phyloP scores from a whole-genome alignment of 1,284 basidiomycete species.

The Hemileia vastatrix region DNA sequence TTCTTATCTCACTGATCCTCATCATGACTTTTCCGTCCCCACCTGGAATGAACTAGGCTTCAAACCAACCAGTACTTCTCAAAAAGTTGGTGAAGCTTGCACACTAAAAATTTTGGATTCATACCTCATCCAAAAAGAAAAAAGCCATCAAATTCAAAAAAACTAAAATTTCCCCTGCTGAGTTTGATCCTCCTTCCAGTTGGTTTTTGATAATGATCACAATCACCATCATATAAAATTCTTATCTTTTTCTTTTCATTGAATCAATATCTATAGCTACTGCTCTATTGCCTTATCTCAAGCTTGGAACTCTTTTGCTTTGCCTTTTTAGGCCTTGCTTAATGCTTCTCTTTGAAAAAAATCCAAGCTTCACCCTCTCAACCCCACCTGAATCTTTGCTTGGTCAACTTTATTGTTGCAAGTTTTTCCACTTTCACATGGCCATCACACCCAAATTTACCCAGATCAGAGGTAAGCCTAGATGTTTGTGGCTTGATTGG shows the following conservation, averaged over 20 bases:
- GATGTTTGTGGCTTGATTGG: conserved; percentile 47
- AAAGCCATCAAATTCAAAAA: conserved; percentile 50
- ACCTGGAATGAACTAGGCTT: conserved; percentile 49
- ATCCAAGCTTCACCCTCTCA: conserved; percentile 30
- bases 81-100: conserved; percentile 50
- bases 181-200: conserved; percentile 44
- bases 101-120: conserved; percentile 46
- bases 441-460: conserved; percentile 46
- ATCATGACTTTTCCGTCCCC: conserved; percentile 48
- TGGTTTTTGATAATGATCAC: not conserved
- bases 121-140: conserved; percentile 46
- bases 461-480: conserved; percentile 46
- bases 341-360: conserved; percentile 40
- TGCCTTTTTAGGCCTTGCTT: conserved; percentile 47
- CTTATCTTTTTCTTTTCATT: conserved; percentile 22
- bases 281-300: conserved; percentile 48
- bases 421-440: conserved; percentile 45
- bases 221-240: conserved; percentile 29
- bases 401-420: conserved; percentile 31
- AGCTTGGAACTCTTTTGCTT: conserved; percentile 51
- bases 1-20: conserved; percentile 44
- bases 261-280: conserved; percentile 40
- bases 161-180: conserved; percentile 49
- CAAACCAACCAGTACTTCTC: conserved; percentile 46
- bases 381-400: conserved; percentile 30